phyloP scores from a whole-genome alignment of 2,329 filamentous ascomycete genomes.

The Monosporascus sp. region DNA sequence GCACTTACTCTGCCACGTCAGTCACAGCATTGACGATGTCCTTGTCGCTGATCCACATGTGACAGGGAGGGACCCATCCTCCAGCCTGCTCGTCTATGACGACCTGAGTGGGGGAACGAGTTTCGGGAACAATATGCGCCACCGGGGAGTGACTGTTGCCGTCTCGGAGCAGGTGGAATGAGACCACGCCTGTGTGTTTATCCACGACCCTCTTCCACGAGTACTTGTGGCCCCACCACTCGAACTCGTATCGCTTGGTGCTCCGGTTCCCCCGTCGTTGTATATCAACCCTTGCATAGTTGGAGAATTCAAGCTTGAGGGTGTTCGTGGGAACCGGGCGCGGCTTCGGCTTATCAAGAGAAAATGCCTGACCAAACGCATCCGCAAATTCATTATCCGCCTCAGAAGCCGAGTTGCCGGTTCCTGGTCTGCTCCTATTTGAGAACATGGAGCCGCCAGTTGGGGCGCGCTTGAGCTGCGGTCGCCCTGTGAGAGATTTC shows the following conservation, averaged over 20 bases:
- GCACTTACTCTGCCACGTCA: conserved; percentile 78
- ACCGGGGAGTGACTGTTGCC: conserved; percentile 57
- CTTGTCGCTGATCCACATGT: conserved; percentile 82
- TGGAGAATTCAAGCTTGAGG: conserved; percentile 90
- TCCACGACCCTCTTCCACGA: conserved; percentile 73
- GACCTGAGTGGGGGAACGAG: conserved; percentile 64
- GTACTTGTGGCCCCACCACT: conserved; percentile 88
- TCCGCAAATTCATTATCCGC: conserved; percentile 27
- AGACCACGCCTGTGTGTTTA: conserved; percentile 63
- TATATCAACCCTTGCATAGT: conserved; percentile 89
- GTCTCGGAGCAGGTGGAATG: conserved; percentile 73
- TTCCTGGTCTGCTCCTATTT: conserved; percentile 28
- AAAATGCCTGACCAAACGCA: conserved; percentile 21
- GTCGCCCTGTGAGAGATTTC: conserved; percentile 36
- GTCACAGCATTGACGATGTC: conserved; percentile 62
- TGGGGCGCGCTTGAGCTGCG: conserved; percentile 30
- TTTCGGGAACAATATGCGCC: conserved; percentile 81
- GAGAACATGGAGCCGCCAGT: conserved; percentile 28
- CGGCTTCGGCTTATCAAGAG: conserved; percentile 27
- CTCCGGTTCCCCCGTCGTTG: conserved; percentile 61
- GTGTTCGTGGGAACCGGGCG: conserved; percentile 61
- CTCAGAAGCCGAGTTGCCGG: conserved; percentile 27
- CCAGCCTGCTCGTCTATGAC: conserved; percentile 70
- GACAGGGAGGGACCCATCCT: conserved; percentile 85
- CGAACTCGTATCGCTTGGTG: conserved; percentile 79